phyloP scores from a whole-genome alignment of 257 asterid genomes.

The Paulownia fortunei region DNA sequence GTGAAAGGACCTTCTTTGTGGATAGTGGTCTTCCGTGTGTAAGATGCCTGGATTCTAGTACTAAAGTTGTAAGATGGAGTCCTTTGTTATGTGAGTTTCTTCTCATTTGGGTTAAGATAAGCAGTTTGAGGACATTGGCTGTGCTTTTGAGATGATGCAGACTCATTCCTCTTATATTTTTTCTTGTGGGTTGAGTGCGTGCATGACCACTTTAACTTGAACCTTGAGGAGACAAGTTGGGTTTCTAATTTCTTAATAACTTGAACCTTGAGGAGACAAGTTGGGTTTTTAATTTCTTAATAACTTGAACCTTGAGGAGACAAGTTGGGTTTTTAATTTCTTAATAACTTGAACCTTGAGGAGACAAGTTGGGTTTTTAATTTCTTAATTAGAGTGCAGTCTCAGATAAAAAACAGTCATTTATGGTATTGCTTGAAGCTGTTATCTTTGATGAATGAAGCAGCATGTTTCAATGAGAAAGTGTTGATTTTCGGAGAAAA shows the following conservation, averaged over 20 bases:
- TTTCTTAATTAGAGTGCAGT: constrained; percentile 36
- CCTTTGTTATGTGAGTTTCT: constrained; percentile 24
- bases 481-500: constrained; percentile 38
- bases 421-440: constrained; percentile 3
- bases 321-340: no score
- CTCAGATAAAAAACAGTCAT: constrained; percentile 1
- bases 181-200: constrained; percentile 35
- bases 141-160: constrained; percentile 35
- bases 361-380: constrained; percentile 34
- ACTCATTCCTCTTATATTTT: constrained; percentile 27
- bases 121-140: constrained; percentile 41
- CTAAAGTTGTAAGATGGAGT: constrained; percentile 27
- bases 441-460: constrained; percentile 26
- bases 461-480: constrained; percentile 30
- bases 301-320: constrained; percentile 32
- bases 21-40: constrained; percentile 32
- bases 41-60: constrained; percentile 36
- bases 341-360: constrained; percentile 29
- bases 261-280: no score
- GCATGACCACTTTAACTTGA: constrained; percentile 30
- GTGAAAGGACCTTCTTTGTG: constrained; percentile 28
- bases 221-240: constrained; percentile 33
- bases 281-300: constrained; percentile 33
- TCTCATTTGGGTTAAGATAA: constrained; percentile 36
- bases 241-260: constrained; percentile 26